Evolutionary conservation across 495 filamentous ascomycete species (phyloP), one percentile per base, ranked within the genome.

Genomic region (Clavariopsis aquatica): DNA sequence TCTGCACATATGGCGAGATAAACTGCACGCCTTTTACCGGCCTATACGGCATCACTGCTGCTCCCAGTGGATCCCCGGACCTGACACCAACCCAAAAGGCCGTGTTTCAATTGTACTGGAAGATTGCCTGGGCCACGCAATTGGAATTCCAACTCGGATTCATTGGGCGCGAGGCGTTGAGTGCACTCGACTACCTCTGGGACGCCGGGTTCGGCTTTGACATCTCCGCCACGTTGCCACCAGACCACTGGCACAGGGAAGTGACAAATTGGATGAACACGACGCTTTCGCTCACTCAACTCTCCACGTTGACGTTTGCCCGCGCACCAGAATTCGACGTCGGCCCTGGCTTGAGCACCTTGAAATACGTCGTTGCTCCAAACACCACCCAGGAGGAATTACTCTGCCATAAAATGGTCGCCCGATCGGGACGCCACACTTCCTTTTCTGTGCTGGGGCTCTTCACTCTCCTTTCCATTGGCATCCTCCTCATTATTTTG

Each of bases 131-230:
- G 54, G 19, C 2, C 1, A 27, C 49, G 23, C 45, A 56, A 23
- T 38, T 69, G 1, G 52, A 69, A 22, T 54, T 54, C 17, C 46
- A 52, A 29, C 19, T 64, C 19, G 31, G 29, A 1, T 43, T 69
- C 19, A 26, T 49, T 31, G 53, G 61, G 1, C 24, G 26, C 27
- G 56, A 64, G 34, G 49, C 27, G 19, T 26, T 69, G 0, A 23
- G 60, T n/a, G 66, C 66, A 1, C 46, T 55, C 24, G 55, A 69
- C 1, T 66, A 60, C 43, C 56, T 66, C 47, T 69, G 60, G 60
- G 60, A 62, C 49, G 24, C 26, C 12, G 22, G 54, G 0, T 57
- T 54, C 49, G 19, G 12, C 2, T 20, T 53, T 9, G 45, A 47
- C 19, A 1, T 60, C 1, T 64, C 66, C 0, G 49, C 60, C 15